Conservation (phyloP, 2,329 filamentous ascomycete genomes). For the Lithohypha guttulata region DNA sequence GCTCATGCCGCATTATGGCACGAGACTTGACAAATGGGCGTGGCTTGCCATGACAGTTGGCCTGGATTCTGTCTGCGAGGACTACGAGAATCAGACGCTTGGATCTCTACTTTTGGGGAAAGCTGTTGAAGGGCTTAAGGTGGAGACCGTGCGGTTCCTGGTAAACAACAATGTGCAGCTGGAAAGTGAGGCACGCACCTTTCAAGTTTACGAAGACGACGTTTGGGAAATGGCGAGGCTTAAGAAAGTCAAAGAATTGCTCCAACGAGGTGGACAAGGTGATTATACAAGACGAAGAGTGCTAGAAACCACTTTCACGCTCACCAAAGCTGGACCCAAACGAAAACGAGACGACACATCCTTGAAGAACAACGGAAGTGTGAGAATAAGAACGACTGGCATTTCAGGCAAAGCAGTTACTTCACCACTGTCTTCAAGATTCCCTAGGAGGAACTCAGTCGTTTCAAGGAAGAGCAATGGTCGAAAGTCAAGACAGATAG, state of each 20-base stretch:
- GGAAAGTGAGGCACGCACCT: neutral
- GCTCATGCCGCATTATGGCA: neutral
- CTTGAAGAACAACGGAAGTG: neutral
- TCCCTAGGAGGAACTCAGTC: too few relatives aligned
- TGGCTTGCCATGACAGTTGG: slow-evolving; percentile 6
- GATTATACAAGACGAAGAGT: slow-evolving; percentile 5
- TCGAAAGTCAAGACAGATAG: too few relatives aligned
- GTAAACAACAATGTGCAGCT: slow-evolving; percentile 1
- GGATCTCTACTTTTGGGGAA: slow-evolving; percentile 1
- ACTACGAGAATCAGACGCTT: neutral
- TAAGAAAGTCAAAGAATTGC: neutral
- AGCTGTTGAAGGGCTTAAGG: slow-evolving; percentile 1
- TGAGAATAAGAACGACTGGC: neutral
- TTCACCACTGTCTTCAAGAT: neutral
- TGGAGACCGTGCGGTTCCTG: slow-evolving; percentile 5
- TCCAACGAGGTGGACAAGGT: slow-evolving; percentile 2
- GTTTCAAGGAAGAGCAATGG: too few relatives aligned
- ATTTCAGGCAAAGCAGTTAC: neutral
- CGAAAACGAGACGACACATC: neutral
- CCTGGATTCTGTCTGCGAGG: neutral
- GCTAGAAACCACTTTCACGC: slow-evolving; percentile 7
- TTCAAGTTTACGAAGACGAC: slow-evolving; percentile 8
- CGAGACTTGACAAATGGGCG: slow-evolving; percentile 4
- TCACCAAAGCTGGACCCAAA: neutral
- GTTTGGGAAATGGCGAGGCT: neutral